These are phyloP conservation scores for Amaranthus tricolor DNA, from an alignment of 179 eudicot genomes.

Conservation along the genomic window DNA sequence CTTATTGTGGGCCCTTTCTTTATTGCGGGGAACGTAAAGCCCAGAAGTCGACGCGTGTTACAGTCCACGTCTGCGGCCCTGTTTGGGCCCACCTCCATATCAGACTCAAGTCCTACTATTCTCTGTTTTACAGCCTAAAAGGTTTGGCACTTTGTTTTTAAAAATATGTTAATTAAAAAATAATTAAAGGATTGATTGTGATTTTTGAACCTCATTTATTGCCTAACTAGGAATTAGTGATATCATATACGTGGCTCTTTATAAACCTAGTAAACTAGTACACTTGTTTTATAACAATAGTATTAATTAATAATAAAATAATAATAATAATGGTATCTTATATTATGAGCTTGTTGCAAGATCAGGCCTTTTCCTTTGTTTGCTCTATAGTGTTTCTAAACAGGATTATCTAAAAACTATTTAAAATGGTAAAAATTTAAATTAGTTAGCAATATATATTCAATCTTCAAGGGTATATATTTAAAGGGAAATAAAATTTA, in stretches of 20 bases:
- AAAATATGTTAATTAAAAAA: background rate
- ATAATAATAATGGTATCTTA: no score
- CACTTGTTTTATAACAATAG: background rate
- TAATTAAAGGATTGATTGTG: background rate
- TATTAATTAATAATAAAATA: no score
- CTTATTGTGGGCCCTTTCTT: constrained; percentile 16
- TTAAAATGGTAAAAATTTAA: no score
- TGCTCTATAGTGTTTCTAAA: no score
- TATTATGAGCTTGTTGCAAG: no score
- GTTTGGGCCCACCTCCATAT: constrained; percentile 9
- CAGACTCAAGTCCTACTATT: constrained; percentile 21
- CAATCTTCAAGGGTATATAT: no score
- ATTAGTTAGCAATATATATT: no score
- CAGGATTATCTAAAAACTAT: no score
- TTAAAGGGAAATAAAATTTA: no score
- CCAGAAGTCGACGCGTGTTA: constrained; percentile 30
- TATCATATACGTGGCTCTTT: constrained; percentile 19
- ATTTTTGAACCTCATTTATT: constrained; percentile 2
- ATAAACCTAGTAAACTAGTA: background rate
- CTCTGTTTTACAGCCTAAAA: constrained; percentile 10
- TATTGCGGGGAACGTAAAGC: constrained; percentile 10
- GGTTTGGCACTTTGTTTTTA: constrained; percentile 1
- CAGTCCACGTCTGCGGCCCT: constrained; percentile 16
- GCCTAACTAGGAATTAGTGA: constrained; percentile 11
- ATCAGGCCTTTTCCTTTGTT: no score